A percentile compares a stretch with the other conserved stretches of the same genome.
These are phyloP conservation scores for Fusarium dimerum DNA, from an alignment of 2,329 filamentous ascomycete species.

Conservation along the genomic window DNA sequence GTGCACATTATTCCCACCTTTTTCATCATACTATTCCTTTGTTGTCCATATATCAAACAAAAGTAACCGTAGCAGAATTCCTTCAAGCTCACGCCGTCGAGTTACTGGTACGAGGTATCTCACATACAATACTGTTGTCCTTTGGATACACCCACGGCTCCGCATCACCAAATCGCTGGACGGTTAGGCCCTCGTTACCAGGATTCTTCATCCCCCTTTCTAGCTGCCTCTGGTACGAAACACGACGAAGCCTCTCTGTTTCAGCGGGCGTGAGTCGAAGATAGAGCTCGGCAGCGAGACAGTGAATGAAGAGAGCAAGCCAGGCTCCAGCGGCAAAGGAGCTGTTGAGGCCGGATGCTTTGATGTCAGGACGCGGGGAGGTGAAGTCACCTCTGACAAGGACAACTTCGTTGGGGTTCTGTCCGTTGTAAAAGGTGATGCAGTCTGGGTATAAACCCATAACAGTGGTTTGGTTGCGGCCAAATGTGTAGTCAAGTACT, in stretches of 20 bases:
- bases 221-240: constrained; percentile 58
- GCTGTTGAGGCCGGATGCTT: constrained; percentile 46
- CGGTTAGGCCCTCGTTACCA: constrained; percentile 47
- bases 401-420: constrained; percentile 9
- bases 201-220: constrained; percentile 54
- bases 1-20: not conserved
- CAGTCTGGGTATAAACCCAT: constrained; percentile 47
- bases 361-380: constrained; percentile 26
- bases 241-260: constrained; percentile 51
- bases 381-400: constrained; percentile 36
- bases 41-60: not conserved
- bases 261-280: constrained; percentile 56
- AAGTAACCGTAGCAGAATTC: not conserved
- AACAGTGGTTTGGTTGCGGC: constrained; percentile 30
- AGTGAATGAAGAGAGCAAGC: constrained; percentile 54
- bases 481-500: constrained; percentile 45
- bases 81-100: not conserved
- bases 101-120: not conserved
- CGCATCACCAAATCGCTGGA: constrained; percentile 21
- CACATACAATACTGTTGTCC: not conserved
- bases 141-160: constrained; percentile 12
- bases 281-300: constrained; percentile 49
- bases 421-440: constrained; percentile 35
- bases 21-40: not conserved
- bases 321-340: constrained; percentile 55